Evolutionary conservation across 352 stramenopile genomes (phyloP).

Genomic region (Poterioochromonas sp.): DNA sequence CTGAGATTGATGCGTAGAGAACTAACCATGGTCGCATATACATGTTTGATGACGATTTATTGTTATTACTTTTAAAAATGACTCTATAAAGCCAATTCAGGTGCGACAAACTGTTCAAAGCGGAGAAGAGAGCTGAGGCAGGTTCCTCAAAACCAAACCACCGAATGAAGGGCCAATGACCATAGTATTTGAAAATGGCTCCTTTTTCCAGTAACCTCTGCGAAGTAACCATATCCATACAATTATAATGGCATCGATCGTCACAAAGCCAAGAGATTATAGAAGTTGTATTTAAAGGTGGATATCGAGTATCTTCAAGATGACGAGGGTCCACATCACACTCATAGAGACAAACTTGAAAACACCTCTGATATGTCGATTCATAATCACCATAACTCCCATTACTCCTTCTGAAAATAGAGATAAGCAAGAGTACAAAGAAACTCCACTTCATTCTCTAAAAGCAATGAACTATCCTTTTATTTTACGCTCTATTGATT

Average conservation of each 20-base stretch:
- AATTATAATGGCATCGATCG: constrained; percentile 2
- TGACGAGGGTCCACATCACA: too few relatives aligned
- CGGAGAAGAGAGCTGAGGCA: background rate
- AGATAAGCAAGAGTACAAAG: too few relatives aligned
- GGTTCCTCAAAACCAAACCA: constrained; percentile 7
- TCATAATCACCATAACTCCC: too few relatives aligned
- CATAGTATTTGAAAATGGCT: constrained; percentile 1
- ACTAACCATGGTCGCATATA: background rate
- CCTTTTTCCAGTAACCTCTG: background rate
- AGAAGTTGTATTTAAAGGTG: background rate
- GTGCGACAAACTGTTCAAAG: background rate
- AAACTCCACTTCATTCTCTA: too few relatives aligned
- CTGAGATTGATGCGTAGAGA: background rate
- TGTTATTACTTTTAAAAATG: background rate
- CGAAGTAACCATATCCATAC: background rate
- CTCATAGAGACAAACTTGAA: too few relatives aligned
- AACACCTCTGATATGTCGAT: too few relatives aligned
- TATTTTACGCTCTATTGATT: too few relatives aligned
- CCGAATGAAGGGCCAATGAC: constrained; percentile 1
- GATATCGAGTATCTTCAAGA: too few relatives aligned
- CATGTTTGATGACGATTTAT: too few relatives aligned
- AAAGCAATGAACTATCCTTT: too few relatives aligned
- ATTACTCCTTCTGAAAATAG: too few relatives aligned
- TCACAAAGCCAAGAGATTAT: background rate
- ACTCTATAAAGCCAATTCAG: background rate